Conservation (phyloP, 768 basidiomycete species). For the Kwoniella mangroviensis region DNA sequence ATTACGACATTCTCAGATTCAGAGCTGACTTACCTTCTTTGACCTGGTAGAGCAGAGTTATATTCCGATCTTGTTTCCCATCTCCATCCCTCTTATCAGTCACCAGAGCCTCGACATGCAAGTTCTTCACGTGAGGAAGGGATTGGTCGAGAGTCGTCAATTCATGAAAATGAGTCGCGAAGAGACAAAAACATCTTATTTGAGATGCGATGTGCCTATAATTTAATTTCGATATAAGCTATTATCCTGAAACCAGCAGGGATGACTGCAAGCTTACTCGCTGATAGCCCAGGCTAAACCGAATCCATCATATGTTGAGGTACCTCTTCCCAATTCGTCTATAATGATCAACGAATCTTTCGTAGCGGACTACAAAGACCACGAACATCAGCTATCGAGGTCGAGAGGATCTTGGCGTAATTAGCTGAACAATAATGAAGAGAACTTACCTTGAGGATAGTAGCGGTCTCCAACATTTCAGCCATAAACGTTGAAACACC, state of each 20-base stretch:
- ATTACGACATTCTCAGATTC: not conserved
- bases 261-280: slow-evolving; percentile 79
- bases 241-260: no score
- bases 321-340: slow-evolving; percentile 93
- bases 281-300: slow-evolving; percentile 99
- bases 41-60: slow-evolving; percentile 76
- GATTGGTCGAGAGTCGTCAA: slow-evolving; percentile 89
- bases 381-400: not conserved
- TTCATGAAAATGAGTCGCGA: slow-evolving; percentile 98
- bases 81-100: slow-evolving; percentile 58
- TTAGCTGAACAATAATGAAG: not conserved
- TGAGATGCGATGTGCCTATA: slow-evolving; percentile 86
- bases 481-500: slow-evolving; percentile 99
- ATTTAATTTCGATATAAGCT: no score
- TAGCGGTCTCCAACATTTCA: slow-evolving; percentile 98
- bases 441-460: slow-evolving; percentile 76
- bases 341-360: slow-evolving; percentile 94
- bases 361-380: slow-evolving; percentile 73
- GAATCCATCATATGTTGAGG: slow-evolving; percentile 96
- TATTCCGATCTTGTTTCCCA: slow-evolving; percentile 68
- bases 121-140: slow-evolving; percentile 82
- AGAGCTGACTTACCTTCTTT: slow-evolving; percentile 68
- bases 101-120: slow-evolving; percentile 95
- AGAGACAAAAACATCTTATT: slow-evolving; percentile 91
- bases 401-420: no score